A percentile compares a stretch with the other conserved stretches of the same genome.
Conservation (phyloP, 2,329 filamentous ascomycete genomes). For the Calonectria pseudoreteaudii region DNA sequence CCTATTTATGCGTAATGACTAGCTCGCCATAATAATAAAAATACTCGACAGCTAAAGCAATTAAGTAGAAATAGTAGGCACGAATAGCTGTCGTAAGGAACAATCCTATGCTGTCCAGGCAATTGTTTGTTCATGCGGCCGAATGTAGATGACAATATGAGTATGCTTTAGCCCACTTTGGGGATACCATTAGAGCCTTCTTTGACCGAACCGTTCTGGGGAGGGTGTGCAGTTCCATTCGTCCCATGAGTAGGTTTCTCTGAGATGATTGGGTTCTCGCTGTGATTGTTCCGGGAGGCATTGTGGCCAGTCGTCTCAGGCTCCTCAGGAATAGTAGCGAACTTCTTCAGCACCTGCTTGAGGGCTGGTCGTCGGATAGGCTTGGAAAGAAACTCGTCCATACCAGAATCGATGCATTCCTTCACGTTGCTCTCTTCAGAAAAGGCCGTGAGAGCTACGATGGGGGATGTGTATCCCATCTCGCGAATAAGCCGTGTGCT, state of each 20-base stretch:
- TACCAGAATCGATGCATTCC: slow-evolving; percentile 88
- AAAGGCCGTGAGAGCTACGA: slow-evolving; percentile 91
- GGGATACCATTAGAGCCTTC: slow-evolving; percentile 15
- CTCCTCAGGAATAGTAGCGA: slow-evolving; percentile 84
- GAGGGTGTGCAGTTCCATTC: slow-evolving; percentile 29
- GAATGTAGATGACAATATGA: background rate
- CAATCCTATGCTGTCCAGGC: background rate
- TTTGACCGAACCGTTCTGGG: background rate
- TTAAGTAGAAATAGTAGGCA: background rate
- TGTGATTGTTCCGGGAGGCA: background rate
- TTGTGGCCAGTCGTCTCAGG: slow-evolving; percentile 36
- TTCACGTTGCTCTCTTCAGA: slow-evolving; percentile 90
- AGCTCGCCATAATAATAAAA: background rate
- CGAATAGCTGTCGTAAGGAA: background rate
- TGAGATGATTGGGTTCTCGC: slow-evolving; percentile 32
- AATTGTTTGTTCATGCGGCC: background rate
- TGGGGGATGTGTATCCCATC: slow-evolving; percentile 88
- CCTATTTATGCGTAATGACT: no score
- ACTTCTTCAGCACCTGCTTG: slow-evolving; percentile 87
- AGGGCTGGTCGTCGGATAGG: slow-evolving; percentile 85
- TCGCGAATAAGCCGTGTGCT: slow-evolving; percentile 86
- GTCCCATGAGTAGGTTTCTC: slow-evolving; percentile 31
- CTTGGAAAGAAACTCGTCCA: slow-evolving; percentile 88
- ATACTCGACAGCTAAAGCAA: background rate
- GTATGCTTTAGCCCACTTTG: slow-evolving; percentile 31